These are phyloP conservation scores for Phanerochaete carnosa DNA, from an alignment of 768 basidiomycete genomes.

Conservation along the genomic window DNA sequence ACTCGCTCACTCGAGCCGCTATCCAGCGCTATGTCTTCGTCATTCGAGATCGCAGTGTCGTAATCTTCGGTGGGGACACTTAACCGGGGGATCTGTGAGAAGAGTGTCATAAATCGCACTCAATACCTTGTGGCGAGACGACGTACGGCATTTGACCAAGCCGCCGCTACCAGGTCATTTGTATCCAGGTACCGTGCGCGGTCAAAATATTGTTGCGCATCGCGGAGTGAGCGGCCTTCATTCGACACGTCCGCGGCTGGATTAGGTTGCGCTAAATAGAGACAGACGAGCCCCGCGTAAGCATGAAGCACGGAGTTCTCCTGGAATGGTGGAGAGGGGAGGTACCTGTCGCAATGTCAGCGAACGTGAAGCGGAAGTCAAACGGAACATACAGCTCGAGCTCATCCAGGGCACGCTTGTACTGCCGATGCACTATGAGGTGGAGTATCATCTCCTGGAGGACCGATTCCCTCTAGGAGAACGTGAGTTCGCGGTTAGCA, in stretches of 20 bases:
- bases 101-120: neutral
- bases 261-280: constrained; percentile 55
- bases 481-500: neutral
- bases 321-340: constrained; percentile 85
- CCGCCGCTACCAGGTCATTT: constrained; percentile 47
- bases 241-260: neutral
- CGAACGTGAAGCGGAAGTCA: constrained; percentile 1
- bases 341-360: constrained; percentile 48
- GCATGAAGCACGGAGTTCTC: constrained; percentile 77
- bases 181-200: constrained; percentile 60
- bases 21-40: constrained; percentile 29
- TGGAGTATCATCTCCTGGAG: constrained; percentile 73
- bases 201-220: constrained; percentile 64
- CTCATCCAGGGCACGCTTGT: constrained; percentile 77
- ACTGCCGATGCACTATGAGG: constrained; percentile 53
- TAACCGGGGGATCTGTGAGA: constrained; percentile 15
- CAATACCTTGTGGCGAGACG: neutral
- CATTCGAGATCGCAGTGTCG: constrained; percentile 33
- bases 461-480: constrained; percentile 62
- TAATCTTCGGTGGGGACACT: constrained; percentile 10
- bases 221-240: constrained; percentile 24
- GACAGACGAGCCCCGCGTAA: constrained; percentile 75
- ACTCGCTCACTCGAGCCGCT: constrained; percentile 21
- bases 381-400: constrained; percentile 65
- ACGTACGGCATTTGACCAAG: constrained; percentile 53